Conservation (phyloP, 2,329 filamentous ascomycete genomes). For the Didymella exigua region DNA sequence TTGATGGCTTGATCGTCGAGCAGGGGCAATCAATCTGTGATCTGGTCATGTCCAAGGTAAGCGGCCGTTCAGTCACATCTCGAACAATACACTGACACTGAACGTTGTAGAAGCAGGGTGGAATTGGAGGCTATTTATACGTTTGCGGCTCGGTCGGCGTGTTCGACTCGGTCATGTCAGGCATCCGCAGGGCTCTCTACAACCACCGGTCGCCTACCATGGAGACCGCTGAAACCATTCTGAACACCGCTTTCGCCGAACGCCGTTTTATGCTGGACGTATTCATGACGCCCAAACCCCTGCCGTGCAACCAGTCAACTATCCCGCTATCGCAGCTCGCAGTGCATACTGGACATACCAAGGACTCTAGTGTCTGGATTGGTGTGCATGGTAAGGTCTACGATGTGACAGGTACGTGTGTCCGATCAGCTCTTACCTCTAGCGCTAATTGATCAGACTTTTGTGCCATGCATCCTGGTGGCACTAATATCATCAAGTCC, state of each 20-base stretch:
- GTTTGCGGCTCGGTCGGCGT: slow-evolving; percentile 57
- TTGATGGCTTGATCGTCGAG: slow-evolving; percentile 59
- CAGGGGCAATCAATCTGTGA: slow-evolving; percentile 59
- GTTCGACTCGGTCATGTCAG: slow-evolving; percentile 62
- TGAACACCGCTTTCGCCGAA: slow-evolving; percentile 34
- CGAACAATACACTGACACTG: background rate
- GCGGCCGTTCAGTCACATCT: too few relatives aligned
- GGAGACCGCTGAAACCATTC: slow-evolving; percentile 29
- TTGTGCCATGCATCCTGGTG: slow-evolving; percentile 80
- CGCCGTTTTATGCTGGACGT: slow-evolving; percentile 33
- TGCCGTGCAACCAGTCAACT: slow-evolving; percentile 33
- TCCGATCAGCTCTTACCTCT: too few relatives aligned
- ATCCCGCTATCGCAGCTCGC: slow-evolving; percentile 33
- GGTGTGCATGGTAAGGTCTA: slow-evolving; percentile 88
- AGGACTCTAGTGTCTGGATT: slow-evolving; percentile 69
- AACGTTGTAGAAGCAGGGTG: slow-evolving; percentile 17
- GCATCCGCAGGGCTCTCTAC: slow-evolving; percentile 61
- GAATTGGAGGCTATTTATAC: slow-evolving; percentile 50
- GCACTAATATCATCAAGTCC: slow-evolving; percentile 81
- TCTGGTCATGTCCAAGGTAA: slow-evolving; percentile 59
- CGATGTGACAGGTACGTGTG: slow-evolving; percentile 60
- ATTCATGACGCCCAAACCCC: slow-evolving; percentile 35
- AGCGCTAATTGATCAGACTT: slow-evolving; percentile 59
- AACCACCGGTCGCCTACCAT: slow-evolving; percentile 32
- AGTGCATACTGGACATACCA: slow-evolving; percentile 28